phyloP scores from a whole-genome alignment of 2,329 filamentous ascomycete species.

The Paecilomyces sp. region DNA sequence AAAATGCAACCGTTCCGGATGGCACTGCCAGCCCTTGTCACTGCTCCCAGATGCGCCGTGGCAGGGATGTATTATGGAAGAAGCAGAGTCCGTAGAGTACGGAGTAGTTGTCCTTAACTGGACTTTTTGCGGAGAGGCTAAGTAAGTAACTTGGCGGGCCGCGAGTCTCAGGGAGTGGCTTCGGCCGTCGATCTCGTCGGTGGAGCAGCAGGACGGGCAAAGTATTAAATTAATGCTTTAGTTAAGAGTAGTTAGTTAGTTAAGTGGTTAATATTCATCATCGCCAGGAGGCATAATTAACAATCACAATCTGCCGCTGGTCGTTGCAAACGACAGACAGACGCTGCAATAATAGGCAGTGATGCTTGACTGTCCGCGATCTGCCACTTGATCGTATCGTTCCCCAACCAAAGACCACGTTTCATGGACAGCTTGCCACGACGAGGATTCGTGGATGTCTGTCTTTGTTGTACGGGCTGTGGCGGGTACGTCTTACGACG shows the following conservation, averaged over 20 bases:
- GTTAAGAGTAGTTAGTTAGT: no score
- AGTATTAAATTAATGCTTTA: not conserved
- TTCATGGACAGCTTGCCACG: not conserved
- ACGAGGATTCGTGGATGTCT: not conserved
- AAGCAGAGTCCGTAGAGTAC: not conserved
- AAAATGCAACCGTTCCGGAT: slow-evolving; percentile 10
- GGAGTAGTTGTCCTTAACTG: not conserved
- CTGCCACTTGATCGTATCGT: not conserved
- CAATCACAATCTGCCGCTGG: no score
- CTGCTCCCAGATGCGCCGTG: not conserved
- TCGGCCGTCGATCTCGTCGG: not conserved
- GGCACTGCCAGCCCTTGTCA: slow-evolving; percentile 1
- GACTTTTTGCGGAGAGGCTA: not conserved
- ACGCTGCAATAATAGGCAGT: not conserved
- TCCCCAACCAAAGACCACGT: not conserved
- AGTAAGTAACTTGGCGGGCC: not conserved
- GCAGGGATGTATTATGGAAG: not conserved
- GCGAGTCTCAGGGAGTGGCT: not conserved
- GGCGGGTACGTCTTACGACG: not conserved
- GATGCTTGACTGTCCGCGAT: not conserved
- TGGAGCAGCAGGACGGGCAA: not conserved
- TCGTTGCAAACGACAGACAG: not conserved
- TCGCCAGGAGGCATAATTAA: no score
- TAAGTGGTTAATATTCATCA: not conserved
- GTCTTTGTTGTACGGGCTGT: not conserved